Base-by-base conservation (phyloP, 495 filamentous ascomycete genomes). In the Parachaetomium inaequale region DNA sequence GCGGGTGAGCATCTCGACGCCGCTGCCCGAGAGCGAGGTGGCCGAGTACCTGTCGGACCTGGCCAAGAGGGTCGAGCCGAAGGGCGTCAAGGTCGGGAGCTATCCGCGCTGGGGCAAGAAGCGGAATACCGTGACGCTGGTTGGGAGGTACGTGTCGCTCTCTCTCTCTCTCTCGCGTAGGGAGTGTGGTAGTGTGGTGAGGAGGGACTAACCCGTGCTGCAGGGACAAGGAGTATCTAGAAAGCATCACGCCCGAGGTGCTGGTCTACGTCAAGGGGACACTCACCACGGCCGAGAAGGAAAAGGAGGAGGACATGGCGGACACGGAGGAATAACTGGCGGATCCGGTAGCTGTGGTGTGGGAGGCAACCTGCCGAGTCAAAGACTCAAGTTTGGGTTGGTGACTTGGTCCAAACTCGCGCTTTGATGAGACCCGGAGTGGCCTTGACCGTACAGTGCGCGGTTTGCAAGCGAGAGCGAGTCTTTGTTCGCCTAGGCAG, bases 51-150 rank as follows among this genome's bases (percentile, higher is more conserved):
- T 98, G 73, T 92, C 91, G 4, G 83, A 88, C 64, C 75, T 98
- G 59, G 90, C 92, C 14, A 80, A 71, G 15, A 84, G 81, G 72
- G 90, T 90, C 8, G 84, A 85, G 71, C 74, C 82, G 0, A 82
- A 82, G 64, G 91, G 90, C 0, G 82, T 98, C 56, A 97, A 97
- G 77, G 90, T 98, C n/a, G 94, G 94, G 8, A 95, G 91, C 70
- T 98, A 98, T 76, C 94, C 94, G 25, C 79, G 91, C 51, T 96
- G 92, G 94, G 90, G 87, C 0, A 93, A 89, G 79, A 85, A 85
- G 67, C 81, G 82, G 29, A 98, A 98, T 71, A 93, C 91, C 0
- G 90, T 98, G 31, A 98, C 94, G 26, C 77, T 98, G 28, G 93
- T 96, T 19, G 94, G 94, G 14, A 81, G 71, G 77, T 80, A 63